Evolutionary conservation across 139 green algal species (phyloP), one percentile per base, ranked within the genome.

Genomic region (Coelastrella sp.): DNA sequence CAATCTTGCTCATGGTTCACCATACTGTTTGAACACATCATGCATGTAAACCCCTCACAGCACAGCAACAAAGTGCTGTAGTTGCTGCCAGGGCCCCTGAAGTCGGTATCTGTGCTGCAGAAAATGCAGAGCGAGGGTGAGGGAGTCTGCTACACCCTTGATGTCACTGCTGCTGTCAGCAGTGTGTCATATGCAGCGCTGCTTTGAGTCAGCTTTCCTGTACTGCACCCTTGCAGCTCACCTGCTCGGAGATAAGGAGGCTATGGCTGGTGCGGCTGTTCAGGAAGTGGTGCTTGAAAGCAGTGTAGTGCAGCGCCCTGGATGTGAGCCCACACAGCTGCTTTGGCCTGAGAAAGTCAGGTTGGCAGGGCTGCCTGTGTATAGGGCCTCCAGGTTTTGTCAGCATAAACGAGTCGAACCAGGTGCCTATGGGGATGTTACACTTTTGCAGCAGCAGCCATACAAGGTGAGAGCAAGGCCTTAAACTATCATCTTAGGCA

Each of bases 271-370:
- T 12, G 25, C 24, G 20, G 76, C 60, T 58, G 25, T 86, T 9
- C 87, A 90, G 8, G 87, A 85, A 20, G 27, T 90, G 61, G 61
- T 90, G 61, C 76, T 90, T 79, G 76, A 90, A 68, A n/a, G 35
- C 25, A 60, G 27, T 8, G 12, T 79, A 35, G 63, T 86, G 58
- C 56, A 73, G 27, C 25, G 87, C 6, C 76, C 87, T 20, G 87
- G 76, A 14, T 24, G 68, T 14, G 27, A n/a, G 4, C 87, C 87
- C 14, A 17, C 76, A 6, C 14, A 56, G 61, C 87, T 90, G 35
- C 49, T 89, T 73, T 57, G 24, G 25, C 85, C 85, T 17, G 72
- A 90, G n/a, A 74, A 61, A 20, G 85, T 90, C 22, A 76, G 74
- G 73, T 27, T 74, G 11, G 10, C 68, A 27, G 56, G 75, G 59